A percentile compares a stretch with the other conserved stretches of the same genome.
phyloP scores from a whole-genome alignment of 768 basidiomycete genomes.

The Lyophyllum atratum region DNA sequence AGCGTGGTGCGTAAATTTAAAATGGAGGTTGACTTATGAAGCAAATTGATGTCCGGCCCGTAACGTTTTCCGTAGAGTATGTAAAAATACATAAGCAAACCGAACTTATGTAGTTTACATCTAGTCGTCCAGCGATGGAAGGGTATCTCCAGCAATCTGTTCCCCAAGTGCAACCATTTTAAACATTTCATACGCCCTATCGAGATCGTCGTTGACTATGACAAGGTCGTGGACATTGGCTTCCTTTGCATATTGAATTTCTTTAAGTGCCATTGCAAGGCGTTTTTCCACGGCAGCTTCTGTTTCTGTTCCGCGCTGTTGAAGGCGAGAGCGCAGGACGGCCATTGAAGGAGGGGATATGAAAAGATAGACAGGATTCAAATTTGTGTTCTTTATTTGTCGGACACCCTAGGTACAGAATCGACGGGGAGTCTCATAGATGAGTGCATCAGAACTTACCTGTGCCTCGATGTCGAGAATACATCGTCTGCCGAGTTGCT shows the following conservation, averaged over 20 bases:
- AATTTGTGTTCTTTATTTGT: slow-evolving; percentile 80
- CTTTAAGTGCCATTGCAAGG: slow-evolving; percentile 73
- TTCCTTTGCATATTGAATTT: slow-evolving; percentile 83
- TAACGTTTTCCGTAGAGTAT: no score
- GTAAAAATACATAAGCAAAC: no score
- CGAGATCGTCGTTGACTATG: slow-evolving; percentile 89
- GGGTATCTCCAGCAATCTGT: slow-evolving; percentile 52
- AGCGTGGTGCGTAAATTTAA: not conserved
- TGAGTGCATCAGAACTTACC: slow-evolving; percentile 44
- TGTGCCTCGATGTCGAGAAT: slow-evolving; percentile 97
- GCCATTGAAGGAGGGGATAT: slow-evolving; percentile 84
- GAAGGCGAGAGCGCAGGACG: slow-evolving; percentile 70
- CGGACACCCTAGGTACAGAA: slow-evolving; percentile 72
- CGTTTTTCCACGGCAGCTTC: slow-evolving; percentile 73
- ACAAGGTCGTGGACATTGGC: slow-evolving; percentile 76
- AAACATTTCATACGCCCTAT: slow-evolving; percentile 79
- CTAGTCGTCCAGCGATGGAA: slow-evolving; percentile 64
- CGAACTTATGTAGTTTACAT: no score
- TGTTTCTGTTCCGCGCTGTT: slow-evolving; percentile 82
- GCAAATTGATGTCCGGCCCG: slow-evolving; percentile 1
- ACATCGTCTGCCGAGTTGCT: slow-evolving; percentile 73
- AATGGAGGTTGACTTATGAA: not conserved
- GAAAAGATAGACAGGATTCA: slow-evolving; percentile 90
- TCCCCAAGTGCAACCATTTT: slow-evolving; percentile 77
- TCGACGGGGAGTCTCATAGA: slow-evolving; percentile 8